Percentiles rank a stretch among this genome's conserved stretches.
Evolutionary conservation across 306 rosid species (phyloP).

Genomic region (Lathyrus oleraceus): DNA sequence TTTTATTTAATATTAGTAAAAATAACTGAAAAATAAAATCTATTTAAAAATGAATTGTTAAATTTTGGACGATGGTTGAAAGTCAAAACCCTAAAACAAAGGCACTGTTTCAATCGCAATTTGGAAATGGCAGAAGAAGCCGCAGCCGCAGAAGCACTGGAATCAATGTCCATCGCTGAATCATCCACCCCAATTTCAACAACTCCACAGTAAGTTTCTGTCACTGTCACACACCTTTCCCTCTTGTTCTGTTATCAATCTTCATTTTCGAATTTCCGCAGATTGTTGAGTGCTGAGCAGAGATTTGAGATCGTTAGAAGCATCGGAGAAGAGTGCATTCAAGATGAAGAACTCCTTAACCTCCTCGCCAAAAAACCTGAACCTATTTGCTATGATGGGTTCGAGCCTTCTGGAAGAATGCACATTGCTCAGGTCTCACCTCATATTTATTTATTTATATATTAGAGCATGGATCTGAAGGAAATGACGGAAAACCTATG

Average conservation of each 20-base stretch:
- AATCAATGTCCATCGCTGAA: slow-evolving; percentile 9
- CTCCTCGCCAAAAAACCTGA: slow-evolving; percentile 67
- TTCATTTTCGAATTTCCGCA: background rate
- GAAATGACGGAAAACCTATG: too few relatives aligned
- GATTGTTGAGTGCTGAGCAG: slow-evolving; percentile 56
- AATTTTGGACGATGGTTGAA: too few relatives aligned
- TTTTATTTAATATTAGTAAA: too few relatives aligned
- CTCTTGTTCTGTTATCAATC: background rate
- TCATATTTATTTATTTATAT: background rate
- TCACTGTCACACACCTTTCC: background rate
- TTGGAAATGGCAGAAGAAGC: background rate
- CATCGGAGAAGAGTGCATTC: slow-evolving; percentile 90
- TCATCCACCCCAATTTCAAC: slow-evolving; percentile 39
- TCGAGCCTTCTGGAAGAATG: slow-evolving; percentile 94
- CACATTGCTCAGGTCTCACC: slow-evolving; percentile 84
- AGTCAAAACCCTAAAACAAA: background rate
- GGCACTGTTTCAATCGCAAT: background rate
- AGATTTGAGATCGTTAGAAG: slow-evolving; percentile 60
- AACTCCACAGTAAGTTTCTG: slow-evolving; percentile 34
- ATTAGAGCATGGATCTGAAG: too few relatives aligned
- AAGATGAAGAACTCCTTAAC: slow-evolving; percentile 74
- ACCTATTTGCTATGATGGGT: slow-evolving; percentile 84
- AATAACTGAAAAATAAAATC: too few relatives aligned
- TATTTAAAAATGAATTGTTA: too few relatives aligned
- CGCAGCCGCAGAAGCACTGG: slow-evolving; percentile 36